phyloP scores from a whole-genome alignment of 73 alveolate species.

The Durusdinium trenchii region DNA sequence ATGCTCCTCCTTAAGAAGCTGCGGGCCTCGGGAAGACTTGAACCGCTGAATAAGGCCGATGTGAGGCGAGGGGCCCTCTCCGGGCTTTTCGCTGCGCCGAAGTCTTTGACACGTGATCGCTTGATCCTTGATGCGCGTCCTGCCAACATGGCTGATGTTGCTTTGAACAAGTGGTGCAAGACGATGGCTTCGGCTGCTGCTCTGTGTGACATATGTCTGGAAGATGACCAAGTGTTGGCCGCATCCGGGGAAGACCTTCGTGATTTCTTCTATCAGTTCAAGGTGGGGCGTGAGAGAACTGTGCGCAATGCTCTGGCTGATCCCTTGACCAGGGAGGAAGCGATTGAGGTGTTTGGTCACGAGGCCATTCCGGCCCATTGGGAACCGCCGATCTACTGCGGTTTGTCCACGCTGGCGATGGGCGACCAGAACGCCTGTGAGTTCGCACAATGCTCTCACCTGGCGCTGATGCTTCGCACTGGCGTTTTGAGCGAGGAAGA shows the following conservation, averaged over 20 bases:
- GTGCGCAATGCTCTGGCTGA: not conserved
- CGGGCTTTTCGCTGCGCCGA: not conserved
- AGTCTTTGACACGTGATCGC: not conserved
- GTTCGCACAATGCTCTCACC: not conserved
- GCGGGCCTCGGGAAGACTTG: not conserved
- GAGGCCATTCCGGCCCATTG: not conserved
- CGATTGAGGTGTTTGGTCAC: not conserved
- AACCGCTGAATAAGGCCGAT: no score
- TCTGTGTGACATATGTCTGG: not conserved
- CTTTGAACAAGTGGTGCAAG: not conserved
- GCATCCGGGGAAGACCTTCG: not conserved
- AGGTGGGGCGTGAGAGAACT: not conserved
- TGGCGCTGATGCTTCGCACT: not conserved
- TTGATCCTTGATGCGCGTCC: not conserved
- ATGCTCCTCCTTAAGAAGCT: not conserved
- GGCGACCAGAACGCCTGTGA: not conserved
- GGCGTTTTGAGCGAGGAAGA: not conserved
- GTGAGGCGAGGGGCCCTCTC: no score
- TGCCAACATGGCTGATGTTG: not conserved
- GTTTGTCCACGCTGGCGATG: constrained; percentile 17
- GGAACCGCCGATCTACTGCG: not conserved
- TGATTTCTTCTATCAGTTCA: not conserved
- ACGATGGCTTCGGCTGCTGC: not conserved
- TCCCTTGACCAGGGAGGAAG: not conserved
- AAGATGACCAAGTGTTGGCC: not conserved